A percentile compares a stretch with the other conserved stretches of the same genome.
Conservation (phyloP, 192 early-diverging fungal genomes). For the Backusella circina region DNA sequence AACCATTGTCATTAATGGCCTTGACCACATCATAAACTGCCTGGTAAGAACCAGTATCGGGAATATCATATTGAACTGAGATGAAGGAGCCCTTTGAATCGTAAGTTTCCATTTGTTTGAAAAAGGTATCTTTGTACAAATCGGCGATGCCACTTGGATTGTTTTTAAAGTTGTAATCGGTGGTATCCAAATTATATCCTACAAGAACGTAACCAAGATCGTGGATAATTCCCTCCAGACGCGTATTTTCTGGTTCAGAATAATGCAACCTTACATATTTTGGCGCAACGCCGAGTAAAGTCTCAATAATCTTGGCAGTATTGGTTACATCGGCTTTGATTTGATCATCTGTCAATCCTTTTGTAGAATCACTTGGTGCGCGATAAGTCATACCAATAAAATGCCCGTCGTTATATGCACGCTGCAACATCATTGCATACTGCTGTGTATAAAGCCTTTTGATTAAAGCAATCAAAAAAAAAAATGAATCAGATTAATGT, state of each 20-base stretch:
- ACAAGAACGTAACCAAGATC: slow-evolving; percentile 44
- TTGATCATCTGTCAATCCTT: slow-evolving; percentile 37
- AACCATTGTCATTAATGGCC: slow-evolving; percentile 37
- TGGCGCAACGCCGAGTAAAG: slow-evolving; percentile 44
- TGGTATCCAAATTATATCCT: slow-evolving; percentile 43
- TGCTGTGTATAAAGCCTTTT: slow-evolving; percentile 45
- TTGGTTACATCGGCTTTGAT: slow-evolving; percentile 42
- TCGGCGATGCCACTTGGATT: slow-evolving; percentile 40
- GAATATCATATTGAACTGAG: slow-evolving; percentile 49
- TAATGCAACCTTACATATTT: slow-evolving; percentile 51
- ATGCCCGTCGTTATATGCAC: slow-evolving; percentile 52
- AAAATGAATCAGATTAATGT: not conserved
- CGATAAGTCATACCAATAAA: slow-evolving; percentile 56
- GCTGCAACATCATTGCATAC: slow-evolving; percentile 47
- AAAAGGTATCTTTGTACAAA: slow-evolving; percentile 37
- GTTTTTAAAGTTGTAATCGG: slow-evolving; percentile 46
- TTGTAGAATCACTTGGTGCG: slow-evolving; percentile 42
- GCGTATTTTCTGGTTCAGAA: slow-evolving; percentile 34
- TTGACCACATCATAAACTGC: slow-evolving; percentile 41
- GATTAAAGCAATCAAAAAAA: not conserved
- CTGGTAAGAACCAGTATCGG: slow-evolving; percentile 40
- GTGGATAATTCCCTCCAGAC: slow-evolving; percentile 40
- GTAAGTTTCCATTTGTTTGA: slow-evolving; percentile 44
- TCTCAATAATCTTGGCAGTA: slow-evolving; percentile 38
- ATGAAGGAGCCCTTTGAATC: slow-evolving; percentile 44